These are phyloP conservation scores for Clarireedia homoeocarpa DNA, from an alignment of 2,329 filamentous ascomycete species.

Conservation along the genomic window DNA sequence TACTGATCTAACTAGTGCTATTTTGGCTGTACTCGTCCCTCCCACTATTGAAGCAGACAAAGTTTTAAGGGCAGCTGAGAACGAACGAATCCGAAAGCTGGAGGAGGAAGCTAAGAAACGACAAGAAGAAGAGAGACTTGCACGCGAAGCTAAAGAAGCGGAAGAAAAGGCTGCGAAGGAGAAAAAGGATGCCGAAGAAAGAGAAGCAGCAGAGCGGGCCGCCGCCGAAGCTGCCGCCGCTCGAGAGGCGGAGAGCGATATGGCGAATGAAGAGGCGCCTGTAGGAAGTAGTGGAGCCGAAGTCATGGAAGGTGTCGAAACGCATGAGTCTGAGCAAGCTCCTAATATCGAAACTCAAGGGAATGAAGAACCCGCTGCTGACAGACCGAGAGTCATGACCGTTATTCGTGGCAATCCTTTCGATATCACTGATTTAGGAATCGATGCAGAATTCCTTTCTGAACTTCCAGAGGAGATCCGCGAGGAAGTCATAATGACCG, in stretches of 20 bases:
- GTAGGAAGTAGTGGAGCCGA: slow-evolving; percentile 18
- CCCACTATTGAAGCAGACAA: slow-evolving; percentile 77
- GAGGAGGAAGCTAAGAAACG: slow-evolving; percentile 55
- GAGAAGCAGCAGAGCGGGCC: slow-evolving; percentile 52
- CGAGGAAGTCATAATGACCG: slow-evolving; percentile 90
- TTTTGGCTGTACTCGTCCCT: slow-evolving; percentile 70
- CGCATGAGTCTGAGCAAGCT: slow-evolving; percentile 30
- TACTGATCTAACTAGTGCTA: slow-evolving; percentile 56
- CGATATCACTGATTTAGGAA: slow-evolving; percentile 90
- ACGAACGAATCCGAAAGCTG: slow-evolving; percentile 46
- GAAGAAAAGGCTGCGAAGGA: slow-evolving; percentile 59
- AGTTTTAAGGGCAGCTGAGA: slow-evolving; percentile 53
- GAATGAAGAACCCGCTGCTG: slow-evolving; percentile 36
- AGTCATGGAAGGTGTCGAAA: slow-evolving; percentile 71
- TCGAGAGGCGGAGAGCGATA: slow-evolving; percentile 38
- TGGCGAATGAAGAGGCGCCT: slow-evolving; percentile 29
- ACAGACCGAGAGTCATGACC: slow-evolving; percentile 63
- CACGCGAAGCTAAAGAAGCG: slow-evolving; percentile 63
- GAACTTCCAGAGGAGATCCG: slow-evolving; percentile 96
- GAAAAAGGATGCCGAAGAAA: slow-evolving; percentile 64
- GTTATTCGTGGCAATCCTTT: slow-evolving; percentile 80
- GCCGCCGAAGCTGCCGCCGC: slow-evolving; percentile 42
- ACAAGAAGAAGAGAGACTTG: slow-evolving; percentile 57
- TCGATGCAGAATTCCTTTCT: slow-evolving; percentile 88
- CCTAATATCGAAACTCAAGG: background rate